Base-by-base conservation (phyloP, 495 filamentous ascomycete genomes). In the Xylaria venustula region DNA sequence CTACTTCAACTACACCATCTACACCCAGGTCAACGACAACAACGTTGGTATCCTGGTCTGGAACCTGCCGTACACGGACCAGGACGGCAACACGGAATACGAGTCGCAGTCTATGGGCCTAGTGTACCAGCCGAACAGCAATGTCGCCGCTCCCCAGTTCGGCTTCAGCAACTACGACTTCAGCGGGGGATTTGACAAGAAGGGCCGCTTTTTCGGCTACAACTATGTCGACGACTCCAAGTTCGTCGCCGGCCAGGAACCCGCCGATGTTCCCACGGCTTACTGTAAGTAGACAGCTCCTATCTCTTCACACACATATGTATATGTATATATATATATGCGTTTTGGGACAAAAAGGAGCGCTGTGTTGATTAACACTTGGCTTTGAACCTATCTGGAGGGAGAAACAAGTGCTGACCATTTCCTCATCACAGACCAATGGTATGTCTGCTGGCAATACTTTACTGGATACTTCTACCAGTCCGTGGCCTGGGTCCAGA, bases 381-480 rank as follows among this genome's bases (percentile, higher is more conserved):
- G 30, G 30, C 4, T 34, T 34, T 34, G 11, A 11, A 5, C 30
- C 30, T 34, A 11, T 34, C 30, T 34, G n/a, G n/a, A n/a, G n/a
- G n/a, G n/a, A n/a, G n/a, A n/a, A n/a, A n/a, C n/a, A n/a, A n/a
- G n/a, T n/a, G n/a, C n/a, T n/a, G n/a, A n/a, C n/a, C n/a, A n/a
- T 34, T 11, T 34, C 15, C 25, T 59, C 64, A n/a, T 17, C 36
- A 12, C 25, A 62, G 60, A 77, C 57, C 72, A 79, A 60, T 87
- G 83, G 82, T 77, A 79, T 62, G 71, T 75, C 1, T 87, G 84
- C 71, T 75, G 70, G 65, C 78, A 80, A 19, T 75, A 82, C 64
- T 78, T 74, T 47, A 64, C 62, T 11, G 75, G 74, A 17, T 86
- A 86, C 63, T 69, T 73, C 62, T 86, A 85, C 69, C 67, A 74